A percentile compares a stretch with the other conserved stretches of the same genome.
These are phyloP conservation scores for Boletus insuetus DNA, from an alignment of 768 basidiomycete genomes.

Conservation along the genomic window DNA sequence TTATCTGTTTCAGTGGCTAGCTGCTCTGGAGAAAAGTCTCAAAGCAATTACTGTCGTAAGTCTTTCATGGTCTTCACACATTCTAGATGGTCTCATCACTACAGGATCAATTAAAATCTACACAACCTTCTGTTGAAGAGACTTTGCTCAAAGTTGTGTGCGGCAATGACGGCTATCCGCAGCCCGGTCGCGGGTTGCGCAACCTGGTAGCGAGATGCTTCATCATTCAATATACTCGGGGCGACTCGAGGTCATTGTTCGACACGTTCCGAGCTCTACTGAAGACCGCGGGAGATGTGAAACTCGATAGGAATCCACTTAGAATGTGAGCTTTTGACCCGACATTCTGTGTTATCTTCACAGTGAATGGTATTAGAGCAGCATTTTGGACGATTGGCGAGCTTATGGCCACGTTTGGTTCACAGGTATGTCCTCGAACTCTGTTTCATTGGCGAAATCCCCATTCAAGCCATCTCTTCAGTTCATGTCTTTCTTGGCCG, in stretches of 20 bases:
- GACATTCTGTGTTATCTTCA: not conserved
- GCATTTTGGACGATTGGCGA: slow-evolving; percentile 87
- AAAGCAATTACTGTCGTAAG: slow-evolving; percentile 52
- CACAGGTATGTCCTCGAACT: slow-evolving; percentile 57
- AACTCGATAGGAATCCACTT: slow-evolving; percentile 61
- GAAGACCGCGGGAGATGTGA: slow-evolving; percentile 71
- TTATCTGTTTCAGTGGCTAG: slow-evolving; percentile 83
- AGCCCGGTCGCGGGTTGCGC: slow-evolving; percentile 84
- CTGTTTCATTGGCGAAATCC: not conserved
- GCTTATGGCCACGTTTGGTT: slow-evolving; percentile 79
- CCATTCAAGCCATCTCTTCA: slow-evolving; percentile 30
- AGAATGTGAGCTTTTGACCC: slow-evolving; percentile 54
- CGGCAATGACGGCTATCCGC: slow-evolving; percentile 64
- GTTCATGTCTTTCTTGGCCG: slow-evolving; percentile 96
- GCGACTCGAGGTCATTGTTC: slow-evolving; percentile 82
- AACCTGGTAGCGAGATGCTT: slow-evolving; percentile 79
- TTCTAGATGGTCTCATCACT: slow-evolving; percentile 1
- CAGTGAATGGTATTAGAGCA: slow-evolving; percentile 47
- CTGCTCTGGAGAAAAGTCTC: slow-evolving; percentile 58
- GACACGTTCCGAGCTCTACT: slow-evolving; percentile 81
- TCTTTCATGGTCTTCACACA: not conserved
- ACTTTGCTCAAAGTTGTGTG: slow-evolving; percentile 66
- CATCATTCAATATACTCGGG: slow-evolving; percentile 66
- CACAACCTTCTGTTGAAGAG: slow-evolving; percentile 61
- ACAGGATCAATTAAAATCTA: slow-evolving; percentile 65